phyloP scores from a whole-genome alignment of 2,329 filamentous ascomycete species.

The Plectosphaerella cucumerina region DNA sequence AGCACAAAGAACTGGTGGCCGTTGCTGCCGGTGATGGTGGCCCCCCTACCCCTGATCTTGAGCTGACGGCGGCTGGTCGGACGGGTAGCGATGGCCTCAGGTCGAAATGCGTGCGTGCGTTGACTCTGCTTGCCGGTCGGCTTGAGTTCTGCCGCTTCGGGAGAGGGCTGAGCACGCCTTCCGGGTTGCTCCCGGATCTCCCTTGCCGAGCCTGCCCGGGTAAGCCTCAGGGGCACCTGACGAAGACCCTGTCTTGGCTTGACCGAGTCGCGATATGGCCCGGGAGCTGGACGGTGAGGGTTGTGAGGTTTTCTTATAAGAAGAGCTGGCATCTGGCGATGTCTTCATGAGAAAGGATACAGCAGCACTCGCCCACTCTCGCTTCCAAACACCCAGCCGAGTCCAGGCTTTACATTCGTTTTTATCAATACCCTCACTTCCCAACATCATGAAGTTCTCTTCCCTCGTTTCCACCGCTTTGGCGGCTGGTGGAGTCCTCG shows the following conservation, averaged over 20 bases:
- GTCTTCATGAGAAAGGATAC: neutral
- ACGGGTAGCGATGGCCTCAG: neutral
- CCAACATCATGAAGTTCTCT: constrained; percentile 8
- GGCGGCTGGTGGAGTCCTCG: constrained; percentile 4
- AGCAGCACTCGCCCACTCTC: neutral
- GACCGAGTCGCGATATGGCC: neutral
- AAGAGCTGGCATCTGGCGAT: neutral
- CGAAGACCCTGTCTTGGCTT: neutral
- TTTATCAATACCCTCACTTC: neutral
- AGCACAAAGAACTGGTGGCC: too few species aligned
- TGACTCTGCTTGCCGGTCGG: neutral
- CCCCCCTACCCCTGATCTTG: neutral
- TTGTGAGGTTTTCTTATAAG: neutral
- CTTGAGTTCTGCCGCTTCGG: neutral
- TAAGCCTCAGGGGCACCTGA: neutral
- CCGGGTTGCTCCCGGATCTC: neutral
- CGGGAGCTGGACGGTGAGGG: neutral
- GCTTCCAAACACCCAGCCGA: neutral
- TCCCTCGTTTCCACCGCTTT: constrained; percentile 3
- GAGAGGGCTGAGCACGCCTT: neutral
- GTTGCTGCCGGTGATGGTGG: neutral
- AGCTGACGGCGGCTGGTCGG: neutral
- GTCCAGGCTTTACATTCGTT: neutral
- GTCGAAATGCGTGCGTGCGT: neutral
- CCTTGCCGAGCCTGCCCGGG: neutral